These are phyloP conservation scores for Euryodendron excelsum DNA, from an alignment of 148 eudicot genomes.

Conservation along the genomic window DNA sequence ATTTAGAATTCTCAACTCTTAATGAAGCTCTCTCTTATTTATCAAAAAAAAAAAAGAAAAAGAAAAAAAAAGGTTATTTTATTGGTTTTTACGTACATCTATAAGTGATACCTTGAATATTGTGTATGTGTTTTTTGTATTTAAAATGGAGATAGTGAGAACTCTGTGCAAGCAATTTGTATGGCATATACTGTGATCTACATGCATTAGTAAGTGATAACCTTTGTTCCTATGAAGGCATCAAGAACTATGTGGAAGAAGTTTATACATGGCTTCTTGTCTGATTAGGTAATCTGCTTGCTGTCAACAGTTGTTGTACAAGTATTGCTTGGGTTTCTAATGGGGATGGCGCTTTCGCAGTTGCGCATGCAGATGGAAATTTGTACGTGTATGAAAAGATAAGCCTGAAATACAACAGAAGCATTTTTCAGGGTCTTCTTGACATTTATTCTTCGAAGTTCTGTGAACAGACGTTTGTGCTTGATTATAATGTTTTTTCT, in stretches of 20 bases:
- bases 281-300: conserved; percentile 1
- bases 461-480: neutral
- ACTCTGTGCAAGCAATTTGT: too few relatives aligned
- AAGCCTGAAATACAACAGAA: conserved; percentile 22
- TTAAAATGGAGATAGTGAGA: too few relatives aligned
- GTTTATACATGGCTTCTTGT: neutral
- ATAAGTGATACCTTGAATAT: too few relatives aligned
- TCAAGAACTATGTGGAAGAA: neutral
- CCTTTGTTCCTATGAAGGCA: too few relatives aligned
- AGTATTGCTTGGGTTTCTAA: conserved; percentile 87
- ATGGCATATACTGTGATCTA: too few relatives aligned
- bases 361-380: conserved; percentile 88
- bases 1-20: too few relatives aligned
- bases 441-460: neutral
- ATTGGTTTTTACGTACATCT: too few relatives aligned
- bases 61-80: too few relatives aligned
- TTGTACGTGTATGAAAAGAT: conserved; percentile 88
- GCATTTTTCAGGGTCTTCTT: neutral
- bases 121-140: too few relatives aligned
- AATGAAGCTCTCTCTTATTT: too few relatives aligned
- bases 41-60: too few relatives aligned
- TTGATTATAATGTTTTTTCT: neutral
- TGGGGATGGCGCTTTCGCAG: conserved; percentile 75
- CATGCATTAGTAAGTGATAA: too few relatives aligned
- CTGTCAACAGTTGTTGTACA: conserved; percentile 69